Conservation (phyloP, 805 yeast species). For the Ogataea nonfermentans region DNA sequence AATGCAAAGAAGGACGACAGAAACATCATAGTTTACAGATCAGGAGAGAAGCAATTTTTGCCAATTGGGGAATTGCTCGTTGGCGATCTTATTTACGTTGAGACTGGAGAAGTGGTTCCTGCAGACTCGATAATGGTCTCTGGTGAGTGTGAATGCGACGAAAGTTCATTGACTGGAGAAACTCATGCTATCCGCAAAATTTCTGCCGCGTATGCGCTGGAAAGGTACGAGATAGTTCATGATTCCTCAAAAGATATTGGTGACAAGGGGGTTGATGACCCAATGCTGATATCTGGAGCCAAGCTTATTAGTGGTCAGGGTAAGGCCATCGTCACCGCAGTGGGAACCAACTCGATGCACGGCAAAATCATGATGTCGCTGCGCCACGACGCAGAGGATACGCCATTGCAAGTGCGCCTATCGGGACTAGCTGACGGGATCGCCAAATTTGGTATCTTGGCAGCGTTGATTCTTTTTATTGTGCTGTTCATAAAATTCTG, state of each 20-base stretch:
- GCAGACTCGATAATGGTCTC: constrained; percentile 76
- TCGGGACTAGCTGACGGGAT: constrained; percentile 86
- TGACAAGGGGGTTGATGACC: constrained; percentile 55
- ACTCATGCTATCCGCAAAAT: constrained; percentile 74
- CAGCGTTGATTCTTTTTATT: constrained; percentile 77
- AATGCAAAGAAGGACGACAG: constrained; percentile 88
- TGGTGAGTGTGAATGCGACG: constrained; percentile 87
- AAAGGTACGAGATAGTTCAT: constrained; percentile 26
- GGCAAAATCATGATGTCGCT: constrained; percentile 89
- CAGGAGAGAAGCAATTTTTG: constrained; percentile 63
- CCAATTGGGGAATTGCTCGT: constrained; percentile 75
- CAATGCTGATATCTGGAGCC: constrained; percentile 90
- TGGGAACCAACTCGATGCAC: constrained; percentile 84
- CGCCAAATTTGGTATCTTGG: constrained; percentile 88
- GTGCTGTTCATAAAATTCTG: constrained; percentile 77
- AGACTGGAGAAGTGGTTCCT: constrained; percentile 93
- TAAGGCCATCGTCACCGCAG: constrained; percentile 80
- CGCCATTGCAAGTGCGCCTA: constrained; percentile 85
- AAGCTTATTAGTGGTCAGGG: constrained; percentile 85
- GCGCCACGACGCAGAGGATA: constrained; percentile 70
- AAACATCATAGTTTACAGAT: constrained; percentile 69
- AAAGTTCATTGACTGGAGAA: constrained; percentile 92
- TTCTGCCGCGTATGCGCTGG: constrained; percentile 47
- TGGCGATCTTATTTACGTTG: constrained; percentile 80
- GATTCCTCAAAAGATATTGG: constrained; percentile 36